These are phyloP conservation scores for Blastocystis sp. DNA, from an alignment of 352 stramenopile genomes.

Conservation along the genomic window DNA sequence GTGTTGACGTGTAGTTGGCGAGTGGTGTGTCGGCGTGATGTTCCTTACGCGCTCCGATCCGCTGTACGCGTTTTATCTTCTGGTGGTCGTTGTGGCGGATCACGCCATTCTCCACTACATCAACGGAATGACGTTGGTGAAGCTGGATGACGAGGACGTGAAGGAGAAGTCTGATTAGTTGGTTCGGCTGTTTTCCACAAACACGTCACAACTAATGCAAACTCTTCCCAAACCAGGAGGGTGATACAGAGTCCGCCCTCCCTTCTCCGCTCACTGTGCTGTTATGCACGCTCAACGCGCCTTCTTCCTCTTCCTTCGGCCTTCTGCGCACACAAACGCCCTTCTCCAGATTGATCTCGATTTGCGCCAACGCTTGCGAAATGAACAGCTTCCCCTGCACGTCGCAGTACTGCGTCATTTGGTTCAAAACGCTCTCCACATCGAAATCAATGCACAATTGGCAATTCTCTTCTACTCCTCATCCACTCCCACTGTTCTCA, in stretches of 20 bases:
- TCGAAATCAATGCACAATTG: constrained; percentile 7
- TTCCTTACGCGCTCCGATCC: neutral
- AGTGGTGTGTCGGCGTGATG: constrained; percentile 17
- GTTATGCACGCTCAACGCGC: no score
- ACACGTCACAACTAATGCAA: neutral
- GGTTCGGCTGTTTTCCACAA: neutral
- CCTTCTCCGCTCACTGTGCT: no score
- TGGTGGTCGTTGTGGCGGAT: constrained; percentile 36
- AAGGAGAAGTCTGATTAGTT: constrained; percentile 63
- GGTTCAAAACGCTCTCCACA: neutral
- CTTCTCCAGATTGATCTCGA: neutral
- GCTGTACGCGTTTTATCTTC: neutral
- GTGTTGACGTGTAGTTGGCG: constrained; percentile 18
- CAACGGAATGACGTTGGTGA: constrained; percentile 53
- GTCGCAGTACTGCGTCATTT: constrained; percentile 26
- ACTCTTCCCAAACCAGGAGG: no score
- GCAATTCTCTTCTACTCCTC: constrained; percentile 50
- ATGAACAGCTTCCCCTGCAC: constrained; percentile 44
- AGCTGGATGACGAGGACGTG: constrained; percentile 16
- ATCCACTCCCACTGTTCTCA: neutral
- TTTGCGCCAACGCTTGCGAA: neutral
- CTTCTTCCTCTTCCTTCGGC: neutral
- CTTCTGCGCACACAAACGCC: neutral
- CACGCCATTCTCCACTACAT: constrained; percentile 54
- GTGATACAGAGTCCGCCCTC: no score